A percentile compares a stretch with the other conserved stretches of the same genome.
These are phyloP conservation scores for Senecio squalidus DNA, from an alignment of 140 eudicot species.

Conservation along the genomic window DNA sequence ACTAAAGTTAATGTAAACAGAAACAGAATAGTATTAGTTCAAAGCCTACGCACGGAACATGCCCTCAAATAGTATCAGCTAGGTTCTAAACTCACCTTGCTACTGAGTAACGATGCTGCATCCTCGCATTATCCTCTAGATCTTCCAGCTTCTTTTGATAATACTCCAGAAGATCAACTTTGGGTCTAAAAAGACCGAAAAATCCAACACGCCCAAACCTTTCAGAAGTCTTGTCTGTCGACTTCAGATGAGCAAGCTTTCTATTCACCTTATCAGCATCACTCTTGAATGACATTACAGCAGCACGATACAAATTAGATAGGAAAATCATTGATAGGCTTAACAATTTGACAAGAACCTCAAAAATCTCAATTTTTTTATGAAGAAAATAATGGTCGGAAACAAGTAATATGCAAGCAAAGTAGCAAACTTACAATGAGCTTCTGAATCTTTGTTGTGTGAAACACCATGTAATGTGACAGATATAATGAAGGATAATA, in stretches of 20 bases:
- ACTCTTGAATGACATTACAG: conserved; percentile 30
- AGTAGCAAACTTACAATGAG: conserved; percentile 60
- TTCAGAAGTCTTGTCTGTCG: conserved; percentile 33
- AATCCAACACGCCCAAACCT: conserved; percentile 54
- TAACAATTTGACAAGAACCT: no score
- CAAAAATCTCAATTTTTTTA: neutral
- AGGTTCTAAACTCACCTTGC: conserved; percentile 39
- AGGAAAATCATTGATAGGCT: no score
- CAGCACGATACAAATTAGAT: conserved; percentile 8
- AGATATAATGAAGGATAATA: conserved; percentile 74
- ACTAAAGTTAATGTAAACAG: conserved; percentile 12
- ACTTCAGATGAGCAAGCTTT: conserved; percentile 45
- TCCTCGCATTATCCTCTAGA: conserved; percentile 51
- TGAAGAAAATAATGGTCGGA: no score
- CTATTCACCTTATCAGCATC: conserved; percentile 47
- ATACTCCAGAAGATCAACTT: conserved; percentile 53
- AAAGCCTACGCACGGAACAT: neutral
- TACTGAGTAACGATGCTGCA: conserved; percentile 47
- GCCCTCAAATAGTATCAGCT: conserved; percentile 14
- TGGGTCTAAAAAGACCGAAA: conserved; percentile 53
- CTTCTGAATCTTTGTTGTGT: conserved; percentile 59
- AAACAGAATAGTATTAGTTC: conserved; percentile 1
- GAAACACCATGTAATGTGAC: conserved; percentile 65
- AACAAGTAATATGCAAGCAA: conserved; percentile 17
- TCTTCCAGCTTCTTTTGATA: conserved; percentile 66